phyloP scores from a whole-genome alignment of 192 early-diverging fungal genomes.

The Dispira parvispora region DNA sequence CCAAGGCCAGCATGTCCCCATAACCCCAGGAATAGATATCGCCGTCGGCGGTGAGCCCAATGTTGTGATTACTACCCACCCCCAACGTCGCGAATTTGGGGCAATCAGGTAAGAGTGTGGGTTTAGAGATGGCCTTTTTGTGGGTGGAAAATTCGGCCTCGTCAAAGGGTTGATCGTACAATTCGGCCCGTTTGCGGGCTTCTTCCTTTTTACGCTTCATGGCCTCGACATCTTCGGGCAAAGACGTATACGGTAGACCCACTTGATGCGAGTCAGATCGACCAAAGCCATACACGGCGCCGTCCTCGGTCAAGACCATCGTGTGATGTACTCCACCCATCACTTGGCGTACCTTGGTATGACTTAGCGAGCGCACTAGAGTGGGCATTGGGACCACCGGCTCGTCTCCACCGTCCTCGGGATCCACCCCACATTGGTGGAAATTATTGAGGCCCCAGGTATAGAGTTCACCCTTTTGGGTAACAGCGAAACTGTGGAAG shows the following conservation, averaged over 20 bases:
- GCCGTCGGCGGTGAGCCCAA: constrained; percentile 36
- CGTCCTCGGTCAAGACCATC: constrained; percentile 53
- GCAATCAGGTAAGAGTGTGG: constrained; percentile 32
- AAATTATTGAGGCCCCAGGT: constrained; percentile 86
- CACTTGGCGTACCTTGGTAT: constrained; percentile 31
- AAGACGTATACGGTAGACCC: constrained; percentile 38
- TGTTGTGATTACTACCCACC: constrained; percentile 42
- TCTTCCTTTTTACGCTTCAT: constrained; percentile 11
- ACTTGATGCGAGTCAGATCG: constrained; percentile 70
- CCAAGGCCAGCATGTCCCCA: constrained; percentile 68
- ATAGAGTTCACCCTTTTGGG: constrained; percentile 43
- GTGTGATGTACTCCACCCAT: constrained; percentile 81
- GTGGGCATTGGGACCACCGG: constrained; percentile 37
- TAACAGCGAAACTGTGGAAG: constrained; percentile 72
- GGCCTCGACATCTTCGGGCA: constrained; percentile 12
- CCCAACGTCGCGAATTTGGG: constrained; percentile 29
- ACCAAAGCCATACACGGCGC: constrained; percentile 66
- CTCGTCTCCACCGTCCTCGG: constrained; percentile 21
- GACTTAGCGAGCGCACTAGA: constrained; percentile 30
- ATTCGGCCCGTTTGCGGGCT: constrained; percentile 6
- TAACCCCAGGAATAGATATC: constrained; percentile 77
- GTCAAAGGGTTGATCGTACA: constrained; percentile 11
- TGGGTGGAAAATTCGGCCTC: constrained; percentile 15
- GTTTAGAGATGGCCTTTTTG: constrained; percentile 39
- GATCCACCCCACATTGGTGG: constrained; percentile 60